Base-by-base conservation (phyloP, 441 rosid species). In the Jatropha multifida region DNA sequence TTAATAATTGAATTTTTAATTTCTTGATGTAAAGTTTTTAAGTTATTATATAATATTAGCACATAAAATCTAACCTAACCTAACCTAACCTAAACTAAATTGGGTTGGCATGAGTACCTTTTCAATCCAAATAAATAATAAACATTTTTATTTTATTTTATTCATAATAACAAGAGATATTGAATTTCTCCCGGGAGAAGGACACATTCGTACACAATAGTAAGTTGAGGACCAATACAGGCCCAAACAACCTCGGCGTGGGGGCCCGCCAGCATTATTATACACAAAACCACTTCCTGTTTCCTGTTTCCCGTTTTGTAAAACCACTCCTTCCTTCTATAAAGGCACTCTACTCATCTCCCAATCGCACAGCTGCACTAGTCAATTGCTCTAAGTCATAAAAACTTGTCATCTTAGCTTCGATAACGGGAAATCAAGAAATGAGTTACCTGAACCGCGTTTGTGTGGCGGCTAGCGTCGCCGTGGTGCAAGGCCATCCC, bases 391-490 rank as follows among this genome's bases (percentile, higher is more conserved):
- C 10, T 7, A 44, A 32, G 32, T 44, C 9, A 44, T 11, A 5
- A 44, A 44, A 44, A 44, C 7, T 44, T 8, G 0, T 1, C 48
- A 4, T 44, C 2, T 44, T 44, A 1, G 48, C 48, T 6, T 8
- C 10, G 7, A 44, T 7, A 5, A 44, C 48, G 48, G 48, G 6
- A 44, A 44, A 44, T 44, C 48, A 4, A 44, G 48, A 51, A 0
- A 90, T 90, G 94, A 79, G 83, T 77, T 83, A 77, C 73, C 40
- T 93, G 40, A 90, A 86, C 88, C 76, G 88, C 10, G 84, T 88
- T 0, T 92, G 95, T 88, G 90, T 91, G 93, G 94, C 93, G 27
- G 89, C 94, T 11, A 83, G 86, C 49, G 84, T 90, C 46, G 90
- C 90, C 2, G 88, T 86, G 63, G 94, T 86, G 38, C 97, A 89